A percentile compares a stretch with the other conserved stretches of the same genome.
These are phyloP conservation scores for Panicum hallii DNA, from an alignment of 202 grass and related monocot genomes.

Conservation along the genomic window DNA sequence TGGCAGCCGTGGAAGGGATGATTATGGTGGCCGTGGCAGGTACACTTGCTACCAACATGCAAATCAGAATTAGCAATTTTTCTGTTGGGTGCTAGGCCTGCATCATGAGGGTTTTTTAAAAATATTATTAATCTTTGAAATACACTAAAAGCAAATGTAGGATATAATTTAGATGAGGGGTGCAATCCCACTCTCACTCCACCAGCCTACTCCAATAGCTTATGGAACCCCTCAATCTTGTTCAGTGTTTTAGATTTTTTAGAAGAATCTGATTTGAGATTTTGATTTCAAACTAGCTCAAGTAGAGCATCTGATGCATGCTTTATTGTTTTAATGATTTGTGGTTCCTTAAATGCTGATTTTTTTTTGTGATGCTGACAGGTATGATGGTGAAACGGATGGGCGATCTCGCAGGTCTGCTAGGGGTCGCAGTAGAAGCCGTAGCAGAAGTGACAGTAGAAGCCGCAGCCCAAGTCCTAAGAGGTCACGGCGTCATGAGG, in stretches of 20 bases:
- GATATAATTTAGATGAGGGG: background rate
- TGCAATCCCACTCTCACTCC: background rate
- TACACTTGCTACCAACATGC: conserved; percentile 33
- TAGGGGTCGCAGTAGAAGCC: conserved; percentile 66
- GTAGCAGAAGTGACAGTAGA: conserved; percentile 65
- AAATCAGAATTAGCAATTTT: background rate
- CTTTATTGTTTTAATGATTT: background rate
- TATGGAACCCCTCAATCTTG: background rate
- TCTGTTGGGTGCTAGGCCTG: background rate
- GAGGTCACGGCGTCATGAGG: conserved; percentile 52
- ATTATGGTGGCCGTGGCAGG: conserved; percentile 64
- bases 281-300: conserved; percentile 23
- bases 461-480: conserved; percentile 72
- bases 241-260: background rate
- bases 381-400: conserved; percentile 53
- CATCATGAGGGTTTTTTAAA: background rate
- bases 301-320: background rate
- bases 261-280: background rate
- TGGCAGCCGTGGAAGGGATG: conserved; percentile 47
- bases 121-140: background rate
- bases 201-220: background rate
- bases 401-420: conserved; percentile 53
- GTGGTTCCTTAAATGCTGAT: conserved; percentile 2
- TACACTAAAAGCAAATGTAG: background rate
- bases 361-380: conserved; percentile 39